Conservation (phyloP, 805 yeast genomes). For the Metschnikowia gelsemii region DNA sequence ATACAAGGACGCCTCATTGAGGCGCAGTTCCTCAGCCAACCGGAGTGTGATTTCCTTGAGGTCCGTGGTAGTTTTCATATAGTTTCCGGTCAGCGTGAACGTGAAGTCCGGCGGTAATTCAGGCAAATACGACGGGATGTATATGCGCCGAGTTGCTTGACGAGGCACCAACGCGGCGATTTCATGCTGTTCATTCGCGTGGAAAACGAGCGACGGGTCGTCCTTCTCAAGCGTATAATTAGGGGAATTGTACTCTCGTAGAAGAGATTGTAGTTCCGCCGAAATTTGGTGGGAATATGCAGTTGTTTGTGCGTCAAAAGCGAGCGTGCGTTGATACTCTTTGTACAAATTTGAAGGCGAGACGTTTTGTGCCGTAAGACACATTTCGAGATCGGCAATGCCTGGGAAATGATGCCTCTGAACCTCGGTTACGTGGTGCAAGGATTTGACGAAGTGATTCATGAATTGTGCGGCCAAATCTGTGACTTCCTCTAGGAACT, state of each 20-base stretch:
- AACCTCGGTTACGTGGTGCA: slow-evolving; percentile 53
- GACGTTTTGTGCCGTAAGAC: slow-evolving; percentile 45
- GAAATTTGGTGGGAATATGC: slow-evolving; percentile 9
- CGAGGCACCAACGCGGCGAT: slow-evolving; percentile 56
- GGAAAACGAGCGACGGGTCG: slow-evolving; percentile 51
- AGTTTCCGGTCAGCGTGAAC: slow-evolving; percentile 73
- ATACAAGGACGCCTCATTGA: slow-evolving; percentile 76
- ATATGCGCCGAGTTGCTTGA: slow-evolving; percentile 38
- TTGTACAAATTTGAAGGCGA: slow-evolving; percentile 38
- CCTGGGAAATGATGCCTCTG: slow-evolving; percentile 63
- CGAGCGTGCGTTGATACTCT: slow-evolving; percentile 26
- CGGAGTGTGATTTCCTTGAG: slow-evolving; percentile 68
- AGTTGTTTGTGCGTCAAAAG: slow-evolving; percentile 4
- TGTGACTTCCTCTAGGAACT: slow-evolving; percentile 30
- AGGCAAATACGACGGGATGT: slow-evolving; percentile 78
- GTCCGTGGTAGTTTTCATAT: slow-evolving; percentile 59
- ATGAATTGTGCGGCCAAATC: slow-evolving; percentile 33
- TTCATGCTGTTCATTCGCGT: slow-evolving; percentile 51
- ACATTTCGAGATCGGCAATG: slow-evolving; percentile 47
- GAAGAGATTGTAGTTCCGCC: slow-evolving; percentile 11
- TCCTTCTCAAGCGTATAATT: slow-evolving; percentile 30
- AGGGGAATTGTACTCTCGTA: slow-evolving; percentile 19
- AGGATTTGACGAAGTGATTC: slow-evolving; percentile 35
- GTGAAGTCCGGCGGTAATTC: slow-evolving; percentile 93
- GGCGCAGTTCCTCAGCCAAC: slow-evolving; percentile 75